A percentile compares a stretch with the other conserved stretches of the same genome.
Conservation (phyloP, 164 flowering plant genomes). For the Protea cynaroides region DNA sequence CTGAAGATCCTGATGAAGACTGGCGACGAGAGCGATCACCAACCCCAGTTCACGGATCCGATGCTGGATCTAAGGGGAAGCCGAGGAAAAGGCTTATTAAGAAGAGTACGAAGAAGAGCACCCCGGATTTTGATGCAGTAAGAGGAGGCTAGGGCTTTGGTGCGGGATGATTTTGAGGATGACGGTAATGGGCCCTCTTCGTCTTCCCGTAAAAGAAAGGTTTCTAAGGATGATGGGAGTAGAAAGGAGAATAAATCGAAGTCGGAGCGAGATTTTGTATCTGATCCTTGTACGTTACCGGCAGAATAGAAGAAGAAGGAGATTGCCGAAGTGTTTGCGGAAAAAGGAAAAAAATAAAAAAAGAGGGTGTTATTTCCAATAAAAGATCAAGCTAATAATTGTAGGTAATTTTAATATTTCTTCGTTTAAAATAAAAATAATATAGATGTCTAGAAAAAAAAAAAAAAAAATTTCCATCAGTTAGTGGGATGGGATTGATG, state of each 20-base stretch:
- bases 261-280: too few species aligned
- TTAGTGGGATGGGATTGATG: too few species aligned
- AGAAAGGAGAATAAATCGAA: constrained; percentile 38
- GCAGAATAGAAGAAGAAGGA: too few species aligned
- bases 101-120: constrained; percentile 30
- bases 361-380: too few species aligned
- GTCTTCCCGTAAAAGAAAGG: constrained; percentile 32
- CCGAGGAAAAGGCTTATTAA: constrained; percentile 75
- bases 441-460: too few species aligned
- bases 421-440: too few species aligned
- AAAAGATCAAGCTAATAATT: too few species aligned
- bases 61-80: constrained; percentile 32
- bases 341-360: too few species aligned
- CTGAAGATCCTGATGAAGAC: constrained; percentile 25
- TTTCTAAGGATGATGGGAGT: constrained; percentile 24
- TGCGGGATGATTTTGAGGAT: constrained; percentile 19
- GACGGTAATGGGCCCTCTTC: constrained; percentile 14
- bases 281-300: too few species aligned
- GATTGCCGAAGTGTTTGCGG: too few species aligned
- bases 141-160: constrained; percentile 17
- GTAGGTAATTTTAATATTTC: too few species aligned
- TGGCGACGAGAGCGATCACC: constrained; percentile 51
- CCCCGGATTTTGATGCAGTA: constrained; percentile 26
- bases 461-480: too few species aligned
- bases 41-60: constrained; percentile 48